phyloP scores from a whole-genome alignment of 2,329 filamentous ascomycete species.

The Ceratocystis colombiana region DNA sequence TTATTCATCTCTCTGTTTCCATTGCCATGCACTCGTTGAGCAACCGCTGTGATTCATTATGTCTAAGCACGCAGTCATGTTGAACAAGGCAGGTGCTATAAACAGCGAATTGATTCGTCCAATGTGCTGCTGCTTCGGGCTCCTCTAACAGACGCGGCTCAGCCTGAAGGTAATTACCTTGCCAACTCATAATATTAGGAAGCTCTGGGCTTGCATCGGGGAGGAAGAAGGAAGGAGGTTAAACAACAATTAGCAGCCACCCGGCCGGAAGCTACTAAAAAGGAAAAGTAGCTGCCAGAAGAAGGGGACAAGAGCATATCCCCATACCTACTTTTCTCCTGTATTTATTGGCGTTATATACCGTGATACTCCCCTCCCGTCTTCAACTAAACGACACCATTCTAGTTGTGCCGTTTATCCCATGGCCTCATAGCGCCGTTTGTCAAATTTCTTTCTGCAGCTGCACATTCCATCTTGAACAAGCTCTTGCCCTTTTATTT shows the following conservation, averaged over 20 bases:
- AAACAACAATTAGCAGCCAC: background rate
- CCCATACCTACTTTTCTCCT: background rate
- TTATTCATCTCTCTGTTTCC: background rate
- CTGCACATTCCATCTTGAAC: background rate
- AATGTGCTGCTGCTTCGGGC: background rate
- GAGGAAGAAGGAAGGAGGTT: conserved; percentile 4
- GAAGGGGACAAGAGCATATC: background rate
- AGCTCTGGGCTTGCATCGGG: conserved; percentile 1
- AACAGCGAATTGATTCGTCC: background rate
- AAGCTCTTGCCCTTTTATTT: background rate
- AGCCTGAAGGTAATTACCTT: background rate
- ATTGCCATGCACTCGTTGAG: too few relatives aligned
- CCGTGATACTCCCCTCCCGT: background rate
- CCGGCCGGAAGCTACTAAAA: background rate
- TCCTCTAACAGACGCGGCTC: background rate
- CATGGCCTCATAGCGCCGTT: too few relatives aligned
- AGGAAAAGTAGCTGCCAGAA: background rate
- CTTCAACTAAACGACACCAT: too few relatives aligned
- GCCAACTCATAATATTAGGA: conserved; percentile 3
- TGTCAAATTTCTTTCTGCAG: background rate
- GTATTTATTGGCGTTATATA: background rate
- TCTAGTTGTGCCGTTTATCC: too few relatives aligned
- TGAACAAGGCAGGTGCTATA: background rate
- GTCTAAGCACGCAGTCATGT: background rate
- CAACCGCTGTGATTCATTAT: too few relatives aligned